These are phyloP conservation scores for Hansenula lynferdii DNA, from an alignment of 1,139 yeast species.

Conservation along the genomic window DNA sequence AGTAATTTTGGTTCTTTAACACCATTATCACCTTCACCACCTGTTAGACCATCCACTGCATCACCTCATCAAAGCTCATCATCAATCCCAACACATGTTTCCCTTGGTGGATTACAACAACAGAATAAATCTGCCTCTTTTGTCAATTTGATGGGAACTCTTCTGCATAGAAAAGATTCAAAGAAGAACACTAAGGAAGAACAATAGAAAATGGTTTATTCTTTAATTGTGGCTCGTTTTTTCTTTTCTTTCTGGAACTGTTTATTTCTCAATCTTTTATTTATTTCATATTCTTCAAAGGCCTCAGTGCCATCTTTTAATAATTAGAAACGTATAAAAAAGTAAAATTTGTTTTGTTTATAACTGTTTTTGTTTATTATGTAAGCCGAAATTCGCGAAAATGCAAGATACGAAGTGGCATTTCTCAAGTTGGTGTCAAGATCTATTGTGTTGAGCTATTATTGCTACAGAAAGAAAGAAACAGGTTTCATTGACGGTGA, in stretches of 20 bases:
- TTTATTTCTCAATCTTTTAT: too few species aligned
- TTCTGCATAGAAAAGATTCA: conserved; percentile 19
- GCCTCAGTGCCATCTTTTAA: too few species aligned
- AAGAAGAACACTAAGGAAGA: conserved; percentile 2
- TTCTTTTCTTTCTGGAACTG: too few species aligned
- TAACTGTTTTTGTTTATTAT: conserved; percentile 4
- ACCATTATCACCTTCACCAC: conserved; percentile 10
- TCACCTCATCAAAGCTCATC: conserved; percentile 4
- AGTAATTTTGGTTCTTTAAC: conserved; percentile 14
- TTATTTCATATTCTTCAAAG: too few species aligned
- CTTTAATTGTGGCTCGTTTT: too few species aligned
- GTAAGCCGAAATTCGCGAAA: background rate
- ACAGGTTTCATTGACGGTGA: background rate
- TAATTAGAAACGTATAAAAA: too few species aligned
- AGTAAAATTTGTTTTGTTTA: too few species aligned
- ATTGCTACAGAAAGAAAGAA: too few species aligned
- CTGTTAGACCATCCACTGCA: conserved; percentile 1
- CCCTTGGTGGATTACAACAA: background rate
- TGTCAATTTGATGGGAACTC: conserved; percentile 20
- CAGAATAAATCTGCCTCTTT: conserved; percentile 17
- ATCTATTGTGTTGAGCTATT: too few species aligned
- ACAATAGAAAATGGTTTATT: conserved; percentile 12
- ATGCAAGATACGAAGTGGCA: background rate
- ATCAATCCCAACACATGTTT: background rate
- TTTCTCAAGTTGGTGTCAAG: too few species aligned